Evolutionary conservation across 2,329 filamentous ascomycete species (phyloP), one percentile per base, ranked within the genome.

Genomic region (Verticillium dahliae): DNA sequence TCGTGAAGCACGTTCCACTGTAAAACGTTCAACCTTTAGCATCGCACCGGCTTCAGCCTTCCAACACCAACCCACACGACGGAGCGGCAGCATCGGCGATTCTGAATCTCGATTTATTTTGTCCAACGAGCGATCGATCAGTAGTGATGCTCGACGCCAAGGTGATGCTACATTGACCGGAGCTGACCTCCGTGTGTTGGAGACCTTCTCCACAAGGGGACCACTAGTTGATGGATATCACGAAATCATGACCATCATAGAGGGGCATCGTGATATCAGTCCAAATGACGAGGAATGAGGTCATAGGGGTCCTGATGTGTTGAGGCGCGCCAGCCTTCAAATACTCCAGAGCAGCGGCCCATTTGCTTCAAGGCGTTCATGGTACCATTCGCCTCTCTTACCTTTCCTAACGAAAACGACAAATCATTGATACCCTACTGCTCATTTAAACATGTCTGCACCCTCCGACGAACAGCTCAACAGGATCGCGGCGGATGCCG

Each of bases 401-500:
- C 4, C 33, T 10, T 33, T 34, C 31, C 27, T 14, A 37, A 4
- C 33, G 9, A 6, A 37, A 33, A 6, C 38, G 31, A 38, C 13
- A 31, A 22, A 15, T 2, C 6, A 39, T 37, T 11, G 34, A 27
- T 22, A 39, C 22, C 38, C 56, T 15, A 39, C 13, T 33, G 27
- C 31, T 57, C 37, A 54, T 31, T 58, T 13, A 31, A 60, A 38
- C 18, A 35, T 52, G 45, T 52, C 45, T 52, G 45, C 69, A 45
- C 63, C 62, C 31, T 62, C 66, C 66, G 61, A 69, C 67, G 70
- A 76, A 35, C 72, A 77, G 62, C 75, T 78, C 61, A 74, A 75
- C 63, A 67, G 76, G 60, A 77, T 82, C 60, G 75, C 80, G 61
- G 70, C 75, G 38, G 69, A 79, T 67, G 78, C 80, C 55, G 78